Evolutionary conservation across 2,329 filamentous ascomycete genomes (phyloP), one percentile per base, ranked within the genome.

Genomic region (Metarhizium sp.): DNA sequence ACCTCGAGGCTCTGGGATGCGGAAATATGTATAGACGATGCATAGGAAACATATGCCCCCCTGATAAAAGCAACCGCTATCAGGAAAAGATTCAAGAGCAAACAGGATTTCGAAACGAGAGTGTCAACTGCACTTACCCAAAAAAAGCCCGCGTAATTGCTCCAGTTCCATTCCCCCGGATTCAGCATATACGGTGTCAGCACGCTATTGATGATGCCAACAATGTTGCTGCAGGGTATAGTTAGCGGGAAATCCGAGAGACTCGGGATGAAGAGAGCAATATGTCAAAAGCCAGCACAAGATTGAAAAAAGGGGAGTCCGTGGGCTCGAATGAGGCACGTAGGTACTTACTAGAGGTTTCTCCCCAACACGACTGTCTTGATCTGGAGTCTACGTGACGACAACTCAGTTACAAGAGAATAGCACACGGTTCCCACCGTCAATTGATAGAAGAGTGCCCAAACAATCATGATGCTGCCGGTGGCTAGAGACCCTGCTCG

Each of bases 121-220:
- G 20, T 30, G 4, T 48, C 10, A 30, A 48, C 8, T 4, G 8
- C n/a, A 18, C 75, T 64, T 67, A 79, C 71, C 88, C 90, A 90
- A 76, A 95, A 95, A 74, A 95, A 95, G 32, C 91, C 90, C 0
- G 90, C 82, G 63, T 81, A 94, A 72, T 94, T 94, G 58, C 82
- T 78, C 91, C 90, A 96, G 71, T 95, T 76, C 91, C 92, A 96
- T 0, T 84, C 87, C 1, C 77, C 79, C 0, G 91, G 90, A 72
- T 96, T 96, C 46, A 95, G 79, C 91, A 96, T 96, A 72, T 95
- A 95, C 0, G 91, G 91, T 0, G 90, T 95, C 45, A 96, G 71
- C 4, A 95, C 86, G 52, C 84, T 86, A 66, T 85, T 89, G 63
- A 95, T 73, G 61, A 96, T 95, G 59, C 82, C 86, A 47, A 92